A percentile compares a stretch with the other conserved stretches of the same genome.
phyloP scores from a whole-genome alignment of 768 basidiomycete species.

The Naematelia encephala region DNA sequence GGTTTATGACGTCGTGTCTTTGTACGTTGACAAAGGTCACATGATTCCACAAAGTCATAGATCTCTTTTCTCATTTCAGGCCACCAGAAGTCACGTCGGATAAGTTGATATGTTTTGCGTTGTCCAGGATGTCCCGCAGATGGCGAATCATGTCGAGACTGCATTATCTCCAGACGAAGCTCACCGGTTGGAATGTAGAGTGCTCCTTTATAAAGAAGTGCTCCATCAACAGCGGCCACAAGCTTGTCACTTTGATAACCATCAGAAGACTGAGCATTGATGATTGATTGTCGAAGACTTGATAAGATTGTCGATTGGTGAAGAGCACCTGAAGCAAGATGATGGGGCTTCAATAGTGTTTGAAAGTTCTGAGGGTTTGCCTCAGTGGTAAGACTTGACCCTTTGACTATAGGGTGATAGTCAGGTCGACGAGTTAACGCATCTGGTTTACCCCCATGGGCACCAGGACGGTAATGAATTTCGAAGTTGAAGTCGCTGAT shows the following conservation, averaged over 20 bases:
- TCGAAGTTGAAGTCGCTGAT: constrained; percentile 17
- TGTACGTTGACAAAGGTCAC: constrained; percentile 50
- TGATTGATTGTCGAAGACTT: neutral
- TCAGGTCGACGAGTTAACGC: constrained; percentile 18
- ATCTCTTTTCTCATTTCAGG: constrained; percentile 37
- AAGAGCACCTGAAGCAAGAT: too few species aligned
- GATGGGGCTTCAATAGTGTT: neutral
- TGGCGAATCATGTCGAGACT: constrained; percentile 29
- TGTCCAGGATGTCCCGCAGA: constrained; percentile 46
- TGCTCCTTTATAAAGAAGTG: constrained; percentile 4
- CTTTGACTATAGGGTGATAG: constrained; percentile 6
- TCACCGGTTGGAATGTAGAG: constrained; percentile 1
- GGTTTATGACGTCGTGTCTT: constrained; percentile 52
- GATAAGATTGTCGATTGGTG: too few species aligned
- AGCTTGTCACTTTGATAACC: neutral
- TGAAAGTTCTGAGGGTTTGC: constrained; percentile 5
- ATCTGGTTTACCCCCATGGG: constrained; percentile 9
- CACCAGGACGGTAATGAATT: constrained; percentile 15
- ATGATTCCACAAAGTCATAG: constrained; percentile 49
- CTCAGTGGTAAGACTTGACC: neutral
- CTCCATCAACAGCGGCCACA: neutral
- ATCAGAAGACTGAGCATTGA: neutral
- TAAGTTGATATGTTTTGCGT: constrained; percentile 35
- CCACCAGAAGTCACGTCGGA: constrained; percentile 46
- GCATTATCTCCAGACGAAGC: constrained; percentile 1